A percentile compares a stretch with the other conserved stretches of the same genome.
Conservation (phyloP, 768 basidiomycete species). For the Serendipita sp. region DNA sequence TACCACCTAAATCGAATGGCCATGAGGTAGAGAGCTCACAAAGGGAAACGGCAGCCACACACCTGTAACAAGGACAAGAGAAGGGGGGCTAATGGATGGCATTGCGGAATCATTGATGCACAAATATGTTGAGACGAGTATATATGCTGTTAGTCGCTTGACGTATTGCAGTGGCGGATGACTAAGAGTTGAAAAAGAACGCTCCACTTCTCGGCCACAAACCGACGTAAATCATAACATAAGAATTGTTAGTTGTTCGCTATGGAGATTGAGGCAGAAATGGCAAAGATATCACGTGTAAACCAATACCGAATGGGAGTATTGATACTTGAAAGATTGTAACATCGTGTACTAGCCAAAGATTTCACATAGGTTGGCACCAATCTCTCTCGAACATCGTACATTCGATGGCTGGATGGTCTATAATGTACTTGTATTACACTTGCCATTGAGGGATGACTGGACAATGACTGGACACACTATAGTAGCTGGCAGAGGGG, state of each 20-base stretch:
- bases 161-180: neutral
- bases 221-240: no score
- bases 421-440: no score
- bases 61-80: constrained; percentile 6
- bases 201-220: no score
- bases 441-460: neutral
- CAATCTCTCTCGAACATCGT: no score
- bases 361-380: no score
- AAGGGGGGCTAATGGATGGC: neutral
- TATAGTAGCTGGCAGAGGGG: neutral
- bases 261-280: no score
- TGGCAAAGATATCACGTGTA: no score
- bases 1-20: neutral
- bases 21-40: neutral
- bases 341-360: no score
- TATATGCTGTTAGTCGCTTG: neutral
- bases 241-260: no score
- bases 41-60: neutral
- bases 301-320: no score
- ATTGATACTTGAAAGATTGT: neutral
- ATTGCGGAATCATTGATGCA: neutral
- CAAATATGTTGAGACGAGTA: neutral
- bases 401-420: no score
- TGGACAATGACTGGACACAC: neutral
- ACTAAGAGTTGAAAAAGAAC: neutral